Evolutionary conservation across 169 alveolate species (phyloP), one percentile per base, ranked within the genome.

Genomic region (Plasmodium knowlesi): DNA sequence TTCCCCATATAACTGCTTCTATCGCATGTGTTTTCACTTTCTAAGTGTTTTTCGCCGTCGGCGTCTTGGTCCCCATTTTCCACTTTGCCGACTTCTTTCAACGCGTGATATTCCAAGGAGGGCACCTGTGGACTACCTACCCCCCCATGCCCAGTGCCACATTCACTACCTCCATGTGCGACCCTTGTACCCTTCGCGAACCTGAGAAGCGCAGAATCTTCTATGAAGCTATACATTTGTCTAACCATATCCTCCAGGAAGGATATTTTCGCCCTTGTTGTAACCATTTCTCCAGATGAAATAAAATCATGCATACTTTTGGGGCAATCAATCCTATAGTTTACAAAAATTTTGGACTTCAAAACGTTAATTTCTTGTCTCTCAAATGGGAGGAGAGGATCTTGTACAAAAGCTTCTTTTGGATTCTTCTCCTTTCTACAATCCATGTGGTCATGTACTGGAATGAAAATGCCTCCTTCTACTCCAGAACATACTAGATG

Each of bases 391-490:
- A 54, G 54, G 25, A 57, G 53, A 19, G 72, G 82, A 34, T 67
- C 50, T 41, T 2, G 37, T 2, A 46, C 25, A 30, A 81, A 28
- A 25, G 19, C 4, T 39, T 80, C 83, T 32, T 67, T 71, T 12
- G 43, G 32, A 0, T 30, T 41, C 10, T 22, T 74, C 37, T 61
- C 43, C 25, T 89, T 89, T 80, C 50, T 67, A 50, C 46, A 19
- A 50, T 91, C 83, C 37, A 25, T 46, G 57, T 80, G 30, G 34
- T 67, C 73, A 25, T 80, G 43, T 46, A 91, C 92, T 50, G 61
- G 28, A 19, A 91, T 19, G 76, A 91, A 91, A 25, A 91, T 43
- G 2, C 95, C 92, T 43, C 95, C 92, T 39, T 91, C 95, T 16
- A 32, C 14, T 10, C 95, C 95, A 71, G 84, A 70, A 22, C 28